phyloP scores from a whole-genome alignment of 768 basidiomycete genomes.

The Lentinula sp. region DNA sequence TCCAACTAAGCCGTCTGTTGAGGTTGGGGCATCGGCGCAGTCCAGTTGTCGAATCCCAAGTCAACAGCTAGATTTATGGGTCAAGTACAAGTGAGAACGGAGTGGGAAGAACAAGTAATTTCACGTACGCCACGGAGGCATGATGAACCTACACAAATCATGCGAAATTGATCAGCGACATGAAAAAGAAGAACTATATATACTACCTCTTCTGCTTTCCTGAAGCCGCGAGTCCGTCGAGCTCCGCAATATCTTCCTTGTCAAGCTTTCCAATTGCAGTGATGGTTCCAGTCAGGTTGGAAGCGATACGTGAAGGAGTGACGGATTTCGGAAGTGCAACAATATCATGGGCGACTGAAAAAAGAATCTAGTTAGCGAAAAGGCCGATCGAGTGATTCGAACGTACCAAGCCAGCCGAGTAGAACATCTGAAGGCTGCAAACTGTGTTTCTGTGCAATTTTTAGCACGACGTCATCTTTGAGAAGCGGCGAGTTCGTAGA shows the following conservation, averaged over 20 bases:
- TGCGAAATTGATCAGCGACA: neutral
- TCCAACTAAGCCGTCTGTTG: neutral
- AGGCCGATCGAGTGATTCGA: neutral
- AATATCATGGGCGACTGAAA: conserved; percentile 40
- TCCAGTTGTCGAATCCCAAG: conserved; percentile 69
- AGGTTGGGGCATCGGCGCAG: conserved; percentile 2
- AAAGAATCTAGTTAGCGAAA: conserved; percentile 13
- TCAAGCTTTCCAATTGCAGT: conserved; percentile 39
- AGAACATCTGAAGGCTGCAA: conserved; percentile 53
- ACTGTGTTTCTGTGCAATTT: conserved; percentile 53
- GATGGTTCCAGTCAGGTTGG: conserved; percentile 50
- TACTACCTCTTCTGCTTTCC: conserved; percentile 55
- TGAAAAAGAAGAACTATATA: neutral
- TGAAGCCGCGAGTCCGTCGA: conserved; percentile 53
- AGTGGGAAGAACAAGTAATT: neutral
- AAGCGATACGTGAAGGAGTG: conserved; percentile 58
- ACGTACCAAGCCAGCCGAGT: conserved; percentile 57
- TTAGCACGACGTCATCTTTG: conserved; percentile 49
- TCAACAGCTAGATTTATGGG: conserved; percentile 40
- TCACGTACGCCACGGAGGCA: conserved; percentile 64
- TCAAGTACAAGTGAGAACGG: conserved; percentile 8
- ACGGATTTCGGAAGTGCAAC: conserved; percentile 77
- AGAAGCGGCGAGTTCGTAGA: conserved; percentile 63
- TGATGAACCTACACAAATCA: conserved; percentile 39
- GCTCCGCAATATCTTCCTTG: conserved; percentile 42